Evolutionary conservation across 805 yeast genomes (phyloP), one percentile per base, ranked within the genome.

Genomic region (Schizosaccharomyces octosporus): DNA sequence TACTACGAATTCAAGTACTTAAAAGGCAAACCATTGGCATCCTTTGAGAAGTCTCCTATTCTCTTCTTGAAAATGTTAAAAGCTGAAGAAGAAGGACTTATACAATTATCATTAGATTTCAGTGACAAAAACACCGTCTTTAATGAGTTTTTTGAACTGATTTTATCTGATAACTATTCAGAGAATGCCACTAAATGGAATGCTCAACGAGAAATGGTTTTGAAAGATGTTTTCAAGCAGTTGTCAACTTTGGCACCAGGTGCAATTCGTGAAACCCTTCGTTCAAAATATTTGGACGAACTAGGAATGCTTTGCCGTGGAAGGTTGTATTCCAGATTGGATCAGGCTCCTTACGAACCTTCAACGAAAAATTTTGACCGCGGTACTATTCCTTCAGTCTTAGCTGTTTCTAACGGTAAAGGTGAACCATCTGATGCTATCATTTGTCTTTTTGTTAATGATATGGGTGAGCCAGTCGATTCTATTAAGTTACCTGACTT

Each of bases 301-400:
- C 76, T 93, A 57, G 82, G 82, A 60, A 78, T 76, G 63, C 82
- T 83, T 63, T 80, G 90, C 43, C 82, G 97, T 66, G 77, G 78
- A 55, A 75, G 78, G 36, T 84, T 90, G 67, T 74, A 80, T 69
- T 76, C 79, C 27, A 84, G 82, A 67, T 76, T 93, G 43, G 93
- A 90, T 70, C 97, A 89, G 74, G 95, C 97, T 1, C 97, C 99
- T 41, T 89, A 75, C 71, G 82, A 85, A 66, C 95, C 97, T 5
- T 45, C 43, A 6, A 32, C 29, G n/a, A 77, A 79, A 58, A 84
- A 85, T 4, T 83, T 78, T 65, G 85, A 81, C 55, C 77, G 79
- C 63, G 95, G 97, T 57, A 85, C 95, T 4, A 77, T 81, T 61
- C 95, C 98, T 24, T 82, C 85, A 64, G 90, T 87, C 0, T 74